Evolutionary conservation across 805 yeast species (phyloP), one percentile per base, ranked within the genome.

Genomic region (Cyberlindnera samutprakarnensis): DNA sequence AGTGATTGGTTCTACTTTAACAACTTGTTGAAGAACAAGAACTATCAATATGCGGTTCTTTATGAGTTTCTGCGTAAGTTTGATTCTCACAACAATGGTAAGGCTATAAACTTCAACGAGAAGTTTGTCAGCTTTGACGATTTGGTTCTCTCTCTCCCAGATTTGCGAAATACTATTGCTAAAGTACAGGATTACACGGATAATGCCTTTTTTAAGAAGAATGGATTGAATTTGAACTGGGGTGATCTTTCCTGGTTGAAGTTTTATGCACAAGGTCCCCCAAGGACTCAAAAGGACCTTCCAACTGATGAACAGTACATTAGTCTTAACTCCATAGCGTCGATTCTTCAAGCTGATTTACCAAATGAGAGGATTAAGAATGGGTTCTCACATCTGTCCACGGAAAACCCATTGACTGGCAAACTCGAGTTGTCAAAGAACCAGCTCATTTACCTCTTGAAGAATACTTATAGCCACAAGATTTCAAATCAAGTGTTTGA

Each of bases 1-100:
- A 54, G 63, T 17, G 96, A 90, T 52, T 90, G 94, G 81, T 59
- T 72, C 31, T 68, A 69, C 26, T 83, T 90, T 52, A 76, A 82
- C 46, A 65, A 69, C 38, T 43, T 70, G 27, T 57, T 75, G 32
- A 67, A 66, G 40, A 65, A 70, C 35, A 55, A 63, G 35, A 60
- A 67, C 33, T 68, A 66, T 30, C 72, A 70, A 47, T 63, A 62
- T 45, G 64, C 68, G 35, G 53, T 76, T 15, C 51, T 77, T 14
- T 77, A 72, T 56, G 70, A 70, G 43, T 64, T 75, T 35, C 66
- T 75, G 47, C 59, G 68, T 36, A 61, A 67, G 31, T 67, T 70
- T 41, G 75, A 70, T 40, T 35, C 44, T 5, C 41, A 49, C 31
- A 37, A 43, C 9, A 37, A 35, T 6, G 51, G 47, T 7, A 59